Evolutionary conservation across 2,329 filamentous ascomycete species (phyloP).

Genomic region (Ramularia endophylla): DNA sequence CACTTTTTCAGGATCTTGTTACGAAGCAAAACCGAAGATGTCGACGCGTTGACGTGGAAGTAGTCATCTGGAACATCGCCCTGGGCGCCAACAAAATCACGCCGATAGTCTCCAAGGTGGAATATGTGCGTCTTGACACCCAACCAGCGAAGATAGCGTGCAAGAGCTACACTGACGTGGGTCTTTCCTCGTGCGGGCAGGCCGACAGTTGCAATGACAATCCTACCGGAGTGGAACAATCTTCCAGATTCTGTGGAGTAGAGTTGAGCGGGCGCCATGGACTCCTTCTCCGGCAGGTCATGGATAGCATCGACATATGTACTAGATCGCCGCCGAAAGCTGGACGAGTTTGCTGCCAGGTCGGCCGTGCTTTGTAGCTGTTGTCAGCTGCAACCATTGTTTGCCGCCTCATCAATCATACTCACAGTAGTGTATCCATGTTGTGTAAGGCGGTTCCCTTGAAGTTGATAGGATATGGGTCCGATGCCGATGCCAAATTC

Average conservation of each 20-base stretch:
- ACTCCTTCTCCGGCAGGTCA: constrained; percentile 74
- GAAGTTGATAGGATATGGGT: no score
- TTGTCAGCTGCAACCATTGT: constrained; percentile 5
- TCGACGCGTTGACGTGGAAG: constrained; percentile 92
- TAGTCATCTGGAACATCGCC: constrained; percentile 92
- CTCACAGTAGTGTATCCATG: constrained; percentile 22
- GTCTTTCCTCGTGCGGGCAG: constrained; percentile 94
- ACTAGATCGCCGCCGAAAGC: constrained; percentile 86
- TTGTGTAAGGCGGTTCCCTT: no score
- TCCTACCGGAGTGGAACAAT: constrained; percentile 93
- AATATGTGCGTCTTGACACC: constrained; percentile 98
- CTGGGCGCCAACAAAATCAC: constrained; percentile 78
- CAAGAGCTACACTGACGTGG: constrained; percentile 93
- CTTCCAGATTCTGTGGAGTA: constrained; percentile 98
- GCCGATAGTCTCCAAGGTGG: constrained; percentile 91
- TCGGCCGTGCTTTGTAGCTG: constrained; percentile 59
- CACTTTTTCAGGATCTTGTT: constrained; percentile 99
- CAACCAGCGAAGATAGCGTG: constrained; percentile 91
- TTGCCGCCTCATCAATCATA: background rate
- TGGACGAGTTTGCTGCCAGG: constrained; percentile 82
- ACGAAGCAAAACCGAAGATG: constrained; percentile 82
- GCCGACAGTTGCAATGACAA: constrained; percentile 95
- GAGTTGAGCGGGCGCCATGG: constrained; percentile 89
- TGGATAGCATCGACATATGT: constrained; percentile 98
- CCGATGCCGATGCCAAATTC: no score